Conservation (phyloP, 345 rosid genomes). For the Lagerstroemia speciosa region DNA sequence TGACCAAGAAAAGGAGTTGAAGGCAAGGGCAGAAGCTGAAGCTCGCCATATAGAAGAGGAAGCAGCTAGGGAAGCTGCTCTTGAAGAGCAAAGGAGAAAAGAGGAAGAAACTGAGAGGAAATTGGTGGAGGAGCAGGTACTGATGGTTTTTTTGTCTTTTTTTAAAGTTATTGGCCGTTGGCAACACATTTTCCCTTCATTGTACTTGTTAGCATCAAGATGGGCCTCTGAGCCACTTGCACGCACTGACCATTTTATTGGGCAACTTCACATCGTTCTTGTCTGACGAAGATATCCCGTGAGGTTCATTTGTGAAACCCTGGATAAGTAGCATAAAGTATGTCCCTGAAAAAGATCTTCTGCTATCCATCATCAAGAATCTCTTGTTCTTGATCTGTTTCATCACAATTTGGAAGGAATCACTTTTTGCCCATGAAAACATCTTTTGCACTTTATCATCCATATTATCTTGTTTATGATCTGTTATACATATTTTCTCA, state of each 20-base stretch:
- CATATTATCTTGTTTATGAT: too few relatives aligned
- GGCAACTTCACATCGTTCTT: too few relatives aligned
- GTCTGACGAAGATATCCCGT: too few relatives aligned
- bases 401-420: neutral
- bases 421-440: too few relatives aligned
- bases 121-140: slow-evolving; percentile 87
- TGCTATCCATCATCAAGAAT: neutral
- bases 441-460: too few relatives aligned
- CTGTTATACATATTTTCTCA: neutral
- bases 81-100: slow-evolving; percentile 58
- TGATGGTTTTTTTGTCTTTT: too few relatives aligned
- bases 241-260: too few relatives aligned
- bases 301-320: neutral
- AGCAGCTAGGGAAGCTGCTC: slow-evolving; percentile 65
- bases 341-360: neutral
- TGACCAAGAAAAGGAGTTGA: slow-evolving; percentile 86
- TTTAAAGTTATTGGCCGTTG: neutral
- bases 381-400: neutral
- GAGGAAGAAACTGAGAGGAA: slow-evolving; percentile 71
- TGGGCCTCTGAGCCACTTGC: neutral
- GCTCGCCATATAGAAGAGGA: slow-evolving; percentile 65
- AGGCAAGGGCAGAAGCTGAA: slow-evolving; percentile 78
- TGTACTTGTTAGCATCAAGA: neutral
- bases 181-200: neutral
- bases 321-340: neutral